Conservation (phyloP, 257 asterid genomes). For the Solanum rostratum region DNA sequence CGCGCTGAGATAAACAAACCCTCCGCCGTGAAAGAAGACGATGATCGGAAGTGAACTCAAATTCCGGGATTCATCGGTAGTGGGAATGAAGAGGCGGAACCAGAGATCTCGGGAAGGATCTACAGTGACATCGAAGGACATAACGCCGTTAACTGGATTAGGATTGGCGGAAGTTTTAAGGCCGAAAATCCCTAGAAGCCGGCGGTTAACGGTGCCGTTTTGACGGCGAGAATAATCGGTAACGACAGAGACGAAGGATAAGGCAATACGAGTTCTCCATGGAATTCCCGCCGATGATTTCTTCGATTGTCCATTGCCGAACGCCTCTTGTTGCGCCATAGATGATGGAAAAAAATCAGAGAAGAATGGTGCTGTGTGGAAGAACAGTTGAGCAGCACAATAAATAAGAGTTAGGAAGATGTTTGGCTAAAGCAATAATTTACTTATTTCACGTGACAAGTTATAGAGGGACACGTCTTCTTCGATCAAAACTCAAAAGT, state of each 20-base stretch:
- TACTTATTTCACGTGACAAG: background rate
- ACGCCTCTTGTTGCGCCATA: too few relatives aligned
- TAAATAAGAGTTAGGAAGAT: too few relatives aligned
- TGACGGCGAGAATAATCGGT: slow-evolving; percentile 29
- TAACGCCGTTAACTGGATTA: slow-evolving; percentile 43
- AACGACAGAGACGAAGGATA: slow-evolving; percentile 18
- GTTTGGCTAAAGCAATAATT: background rate
- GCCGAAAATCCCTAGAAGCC: slow-evolving; percentile 9
- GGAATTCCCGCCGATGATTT: slow-evolving; percentile 24
- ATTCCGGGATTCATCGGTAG: background rate
- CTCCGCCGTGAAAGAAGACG: slow-evolving; percentile 85
- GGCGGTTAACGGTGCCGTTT: slow-evolving; percentile 69
- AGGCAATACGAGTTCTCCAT: slow-evolving; percentile 29
- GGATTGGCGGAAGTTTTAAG: slow-evolving; percentile 20
- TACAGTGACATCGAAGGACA: slow-evolving; percentile 39
- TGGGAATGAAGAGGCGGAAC: slow-evolving; percentile 40
- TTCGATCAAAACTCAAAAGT: background rate
- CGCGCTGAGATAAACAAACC: slow-evolving; percentile 43
- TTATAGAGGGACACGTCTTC: background rate
- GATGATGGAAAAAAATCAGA: background rate
- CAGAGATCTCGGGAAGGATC: slow-evolving; percentile 60
- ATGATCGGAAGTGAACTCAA: slow-evolving; percentile 48
- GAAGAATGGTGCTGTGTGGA: background rate
- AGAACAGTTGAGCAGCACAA: too few relatives aligned
- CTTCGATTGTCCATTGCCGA: too few relatives aligned